A percentile compares a stretch with the other conserved stretches of the same genome.
These are phyloP conservation scores for Myxozyma vanderwaltii DNA, from an alignment of 805 yeast genomes.

Conservation along the genomic window DNA sequence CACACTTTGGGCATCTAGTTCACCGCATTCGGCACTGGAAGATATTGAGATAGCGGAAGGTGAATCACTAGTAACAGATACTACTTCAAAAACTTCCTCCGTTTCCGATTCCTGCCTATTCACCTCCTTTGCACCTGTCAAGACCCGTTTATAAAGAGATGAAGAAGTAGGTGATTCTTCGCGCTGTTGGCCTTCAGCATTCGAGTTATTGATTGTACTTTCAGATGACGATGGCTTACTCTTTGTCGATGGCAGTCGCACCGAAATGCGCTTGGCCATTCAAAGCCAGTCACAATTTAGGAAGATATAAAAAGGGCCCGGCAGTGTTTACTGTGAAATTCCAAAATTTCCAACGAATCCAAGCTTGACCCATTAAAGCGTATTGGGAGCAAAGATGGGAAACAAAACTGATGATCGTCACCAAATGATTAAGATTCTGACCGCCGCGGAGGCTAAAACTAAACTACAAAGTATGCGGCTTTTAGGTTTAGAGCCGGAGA, in stretches of 20 bases:
- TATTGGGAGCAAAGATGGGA: too few species aligned
- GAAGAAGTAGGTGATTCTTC: background rate
- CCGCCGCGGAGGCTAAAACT: too few species aligned
- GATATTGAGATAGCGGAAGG: conserved; percentile 23
- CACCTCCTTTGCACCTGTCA: background rate
- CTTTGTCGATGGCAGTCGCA: background rate
- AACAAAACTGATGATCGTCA: too few species aligned
- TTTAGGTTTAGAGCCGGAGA: too few species aligned
- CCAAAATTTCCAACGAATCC: too few species aligned
- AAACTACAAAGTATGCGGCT: too few species aligned
- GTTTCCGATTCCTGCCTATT: conserved; percentile 24
- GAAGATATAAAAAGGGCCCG: background rate
- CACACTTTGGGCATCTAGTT: background rate
- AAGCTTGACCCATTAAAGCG: too few species aligned
- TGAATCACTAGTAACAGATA: conserved; percentile 19
- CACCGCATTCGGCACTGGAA: conserved; percentile 3
- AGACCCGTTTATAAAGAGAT: conserved; percentile 1
- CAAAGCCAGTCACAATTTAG: background rate
- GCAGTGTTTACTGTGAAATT: background rate
- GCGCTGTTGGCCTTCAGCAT: background rate
- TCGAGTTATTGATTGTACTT: too few species aligned
- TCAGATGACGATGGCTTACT: too few species aligned
- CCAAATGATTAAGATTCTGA: too few species aligned
- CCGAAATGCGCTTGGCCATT: conserved; percentile 1
- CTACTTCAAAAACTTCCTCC: conserved; percentile 24